phyloP scores from a whole-genome alignment of 345 rosid genomes.

The Eucalyptus curtisii region DNA sequence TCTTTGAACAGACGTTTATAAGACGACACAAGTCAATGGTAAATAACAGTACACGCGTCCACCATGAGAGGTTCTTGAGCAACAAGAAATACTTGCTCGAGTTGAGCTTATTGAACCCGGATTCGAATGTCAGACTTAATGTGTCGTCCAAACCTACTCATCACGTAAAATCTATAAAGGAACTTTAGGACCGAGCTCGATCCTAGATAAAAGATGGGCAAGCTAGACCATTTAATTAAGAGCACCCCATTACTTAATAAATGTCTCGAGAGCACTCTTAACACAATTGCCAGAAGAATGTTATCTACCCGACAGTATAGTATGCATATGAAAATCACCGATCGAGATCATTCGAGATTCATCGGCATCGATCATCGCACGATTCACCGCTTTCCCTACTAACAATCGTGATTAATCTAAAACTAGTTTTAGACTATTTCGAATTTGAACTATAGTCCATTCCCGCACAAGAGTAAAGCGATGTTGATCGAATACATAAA shows the following conservation, averaged over 20 bases:
- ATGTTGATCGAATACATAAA: accelerated
- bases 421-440: accelerated
- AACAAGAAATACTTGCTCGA: not conserved
- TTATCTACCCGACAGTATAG: accelerated
- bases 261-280: not conserved
- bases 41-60: not conserved
- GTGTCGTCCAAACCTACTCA: not conserved
- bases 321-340: accelerated
- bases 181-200: not conserved
- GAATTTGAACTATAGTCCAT: not conserved
- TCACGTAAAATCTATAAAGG: accelerated
- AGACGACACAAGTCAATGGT: not conserved
- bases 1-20: not conserved
- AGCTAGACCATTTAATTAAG: not conserved
- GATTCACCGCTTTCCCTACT: accelerated
- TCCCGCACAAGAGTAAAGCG: not conserved
- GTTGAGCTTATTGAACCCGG: not conserved
- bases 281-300: accelerated
- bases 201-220: not conserved
- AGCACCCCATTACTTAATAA: accelerated
- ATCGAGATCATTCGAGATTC: not conserved
- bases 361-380: not conserved
- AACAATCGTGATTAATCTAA: not conserved
- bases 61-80: not conserved
- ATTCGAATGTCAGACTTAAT: not conserved